Base-by-base conservation (phyloP, 2,329 filamentous ascomycete species). In the Biscogniauxia sp. region DNA sequence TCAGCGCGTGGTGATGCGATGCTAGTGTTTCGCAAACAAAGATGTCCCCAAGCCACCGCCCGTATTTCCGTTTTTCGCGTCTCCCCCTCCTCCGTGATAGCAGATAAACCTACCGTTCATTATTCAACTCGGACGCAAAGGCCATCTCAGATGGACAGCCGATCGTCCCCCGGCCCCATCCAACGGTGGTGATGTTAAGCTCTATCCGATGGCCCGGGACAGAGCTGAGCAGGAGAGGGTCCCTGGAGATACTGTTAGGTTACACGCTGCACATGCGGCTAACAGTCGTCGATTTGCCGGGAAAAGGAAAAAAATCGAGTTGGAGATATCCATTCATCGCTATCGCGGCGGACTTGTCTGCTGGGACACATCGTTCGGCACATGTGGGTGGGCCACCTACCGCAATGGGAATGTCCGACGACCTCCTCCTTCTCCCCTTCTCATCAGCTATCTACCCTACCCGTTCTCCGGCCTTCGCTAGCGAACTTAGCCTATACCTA, bases 391-490 rank as follows among this genome's bases (percentile, higher is more conserved):
- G n/a, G n/a, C n/a, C n/a, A n/a, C n/a, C 65, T 85, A 19, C 81
- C 80, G 1, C 76, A 80, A 51, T 84, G 82, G 82, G 75, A 80
- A 80, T 81, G 74, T 76, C 80, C 0, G 80, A 81, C 51, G 82
- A 79, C 0, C 74, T 84, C 1, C 67, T 85, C 54, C 71, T 83
- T 17, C 82, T 85, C 74, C 83, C 1, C 67, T 85, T 55, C 71
- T 83, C 17, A 82, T 85, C 53, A 81, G 79, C 64, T 85, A n/a
- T n/a, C n/a, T n/a, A n/a, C n/a, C n/a, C n/a, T n/a, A 82, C 64
- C 79, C 78, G 0, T 85, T 84, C n/a, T n/a, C n/a, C 68, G 82
- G 82, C 3, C 66, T 79, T 17, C 73, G n/a, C 79, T 9, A 71
- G 78, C 19, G 74, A 84, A 3, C 85, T 85, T 57, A 78, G n/a